Conservation (phyloP, 2,329 filamentous ascomycete genomes). For the Westerdykella ornata region DNA sequence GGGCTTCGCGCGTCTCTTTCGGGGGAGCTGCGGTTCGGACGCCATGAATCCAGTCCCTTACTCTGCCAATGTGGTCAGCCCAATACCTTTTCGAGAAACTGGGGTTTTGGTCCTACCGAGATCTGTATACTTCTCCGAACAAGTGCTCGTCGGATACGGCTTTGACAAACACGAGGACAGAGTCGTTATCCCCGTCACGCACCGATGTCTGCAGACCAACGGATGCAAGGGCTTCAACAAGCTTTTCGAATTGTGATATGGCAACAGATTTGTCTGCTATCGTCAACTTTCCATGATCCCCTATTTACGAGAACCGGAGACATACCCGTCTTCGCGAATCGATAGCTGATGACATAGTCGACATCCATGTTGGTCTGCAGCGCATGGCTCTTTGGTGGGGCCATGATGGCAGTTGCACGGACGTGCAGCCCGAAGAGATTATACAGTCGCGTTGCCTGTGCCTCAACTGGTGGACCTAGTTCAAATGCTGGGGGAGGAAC, state of each 20-base stretch:
- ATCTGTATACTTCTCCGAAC: slow-evolving; percentile 73
- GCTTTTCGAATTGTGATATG: slow-evolving; percentile 66
- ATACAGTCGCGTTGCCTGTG: too few species aligned
- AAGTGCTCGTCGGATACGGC: slow-evolving; percentile 70
- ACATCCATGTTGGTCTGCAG: slow-evolving; percentile 59
- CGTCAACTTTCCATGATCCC: slow-evolving; percentile 10
- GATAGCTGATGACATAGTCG: slow-evolving; percentile 82
- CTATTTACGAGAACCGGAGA: slow-evolving; percentile 3
- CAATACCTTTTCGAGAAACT: neutral
- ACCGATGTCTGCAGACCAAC: slow-evolving; percentile 87
- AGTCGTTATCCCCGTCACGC: slow-evolving; percentile 66
- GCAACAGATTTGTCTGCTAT: slow-evolving; percentile 59
- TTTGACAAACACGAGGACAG: slow-evolving; percentile 76
- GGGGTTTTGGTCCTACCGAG: slow-evolving; percentile 46
- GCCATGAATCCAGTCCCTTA: slow-evolving; percentile 91
- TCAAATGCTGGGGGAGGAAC: too few species aligned
- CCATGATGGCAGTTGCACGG: slow-evolving; percentile 19
- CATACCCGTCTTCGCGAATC: slow-evolving; percentile 61
- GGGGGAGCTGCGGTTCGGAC: slow-evolving; percentile 71
- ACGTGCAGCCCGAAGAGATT: too few species aligned
- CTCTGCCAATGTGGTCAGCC: slow-evolving; percentile 43
- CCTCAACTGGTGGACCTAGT: too few species aligned
- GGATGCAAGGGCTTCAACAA: slow-evolving; percentile 65
- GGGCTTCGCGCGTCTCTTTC: slow-evolving; percentile 61
- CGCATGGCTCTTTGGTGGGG: slow-evolving; percentile 31